Conservation (phyloP, 306 rosid genomes). For the Castanea crenata region DNA sequence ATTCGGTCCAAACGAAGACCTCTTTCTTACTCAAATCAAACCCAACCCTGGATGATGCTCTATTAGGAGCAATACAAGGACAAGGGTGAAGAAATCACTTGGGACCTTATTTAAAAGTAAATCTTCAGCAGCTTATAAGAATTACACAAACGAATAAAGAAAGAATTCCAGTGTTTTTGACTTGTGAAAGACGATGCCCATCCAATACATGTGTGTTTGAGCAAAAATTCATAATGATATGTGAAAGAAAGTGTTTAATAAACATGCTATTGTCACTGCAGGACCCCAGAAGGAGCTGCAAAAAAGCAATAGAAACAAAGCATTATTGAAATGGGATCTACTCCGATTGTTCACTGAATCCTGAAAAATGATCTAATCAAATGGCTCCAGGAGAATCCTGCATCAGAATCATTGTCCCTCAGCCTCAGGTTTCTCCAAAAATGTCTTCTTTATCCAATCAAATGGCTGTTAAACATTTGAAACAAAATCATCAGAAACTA, state of each 20-base stretch:
- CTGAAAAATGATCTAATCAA: not conserved
- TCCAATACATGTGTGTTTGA: not conserved
- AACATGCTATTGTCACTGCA: not conserved
- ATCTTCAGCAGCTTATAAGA: not conserved
- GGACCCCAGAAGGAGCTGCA: not conserved
- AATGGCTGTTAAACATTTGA: conserved; percentile 21
- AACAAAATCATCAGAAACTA: not conserved
- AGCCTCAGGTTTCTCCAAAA: conserved; percentile 24
- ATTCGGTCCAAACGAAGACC: no score
- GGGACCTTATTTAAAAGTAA: not conserved
- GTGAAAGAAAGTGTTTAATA: not conserved
- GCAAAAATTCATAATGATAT: not conserved
- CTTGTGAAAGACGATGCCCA: not conserved
- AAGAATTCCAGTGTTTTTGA: not conserved
- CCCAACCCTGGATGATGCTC: no score
- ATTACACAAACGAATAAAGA: no score
- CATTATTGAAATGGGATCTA: conserved; percentile 9
- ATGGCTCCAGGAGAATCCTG: not conserved
- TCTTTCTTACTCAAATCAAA: no score
- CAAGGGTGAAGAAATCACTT: not conserved
- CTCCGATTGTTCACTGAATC: not conserved
- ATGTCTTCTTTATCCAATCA: conserved; percentile 38
- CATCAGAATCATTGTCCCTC: conserved; percentile 16
- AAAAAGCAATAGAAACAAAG: conserved; percentile 2
- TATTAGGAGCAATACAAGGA: no score